Evolutionary conservation across 257 asterid species (phyloP).

Genomic region (Ligustrum vulgare): DNA sequence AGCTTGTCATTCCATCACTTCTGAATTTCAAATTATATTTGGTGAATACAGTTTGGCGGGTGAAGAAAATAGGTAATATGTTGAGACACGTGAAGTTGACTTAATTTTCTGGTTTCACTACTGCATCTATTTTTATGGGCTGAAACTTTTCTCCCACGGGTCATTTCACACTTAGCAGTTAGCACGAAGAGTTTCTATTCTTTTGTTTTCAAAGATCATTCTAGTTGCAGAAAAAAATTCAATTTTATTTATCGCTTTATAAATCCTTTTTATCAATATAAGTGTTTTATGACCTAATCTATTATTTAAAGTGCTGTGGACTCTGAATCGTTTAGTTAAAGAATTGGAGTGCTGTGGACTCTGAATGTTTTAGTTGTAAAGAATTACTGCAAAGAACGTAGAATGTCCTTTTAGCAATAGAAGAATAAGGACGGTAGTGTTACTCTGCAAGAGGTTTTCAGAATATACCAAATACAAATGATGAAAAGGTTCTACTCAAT

Average conservation of each 20-base stretch:
- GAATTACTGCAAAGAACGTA: not conserved
- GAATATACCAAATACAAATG: not conserved
- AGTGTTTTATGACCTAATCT: too few species aligned
- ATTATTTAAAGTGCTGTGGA: too few species aligned
- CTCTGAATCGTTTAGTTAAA: too few species aligned
- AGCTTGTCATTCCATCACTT: not conserved
- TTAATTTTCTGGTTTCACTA: not conserved
- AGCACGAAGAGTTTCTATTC: too few species aligned
- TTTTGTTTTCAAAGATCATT: too few species aligned
- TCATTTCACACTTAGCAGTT: too few species aligned
- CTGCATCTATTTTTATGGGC: not conserved
- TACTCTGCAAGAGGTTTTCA: not conserved
- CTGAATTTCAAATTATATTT: too few species aligned
- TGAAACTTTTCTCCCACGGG: not conserved
- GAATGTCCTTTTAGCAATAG: not conserved
- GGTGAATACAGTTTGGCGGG: not conserved
- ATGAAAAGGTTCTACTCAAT: not conserved
- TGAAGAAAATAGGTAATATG: not conserved
- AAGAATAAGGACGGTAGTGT: not conserved
- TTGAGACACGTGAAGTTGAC: not conserved
- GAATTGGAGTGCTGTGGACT: too few species aligned
- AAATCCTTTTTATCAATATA: too few species aligned
- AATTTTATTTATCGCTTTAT: too few species aligned
- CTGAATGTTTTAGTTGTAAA: too few species aligned
- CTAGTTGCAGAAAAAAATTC: too few species aligned